Conservation (phyloP, 345 rosid species). For the Brassica cretica region DNA sequence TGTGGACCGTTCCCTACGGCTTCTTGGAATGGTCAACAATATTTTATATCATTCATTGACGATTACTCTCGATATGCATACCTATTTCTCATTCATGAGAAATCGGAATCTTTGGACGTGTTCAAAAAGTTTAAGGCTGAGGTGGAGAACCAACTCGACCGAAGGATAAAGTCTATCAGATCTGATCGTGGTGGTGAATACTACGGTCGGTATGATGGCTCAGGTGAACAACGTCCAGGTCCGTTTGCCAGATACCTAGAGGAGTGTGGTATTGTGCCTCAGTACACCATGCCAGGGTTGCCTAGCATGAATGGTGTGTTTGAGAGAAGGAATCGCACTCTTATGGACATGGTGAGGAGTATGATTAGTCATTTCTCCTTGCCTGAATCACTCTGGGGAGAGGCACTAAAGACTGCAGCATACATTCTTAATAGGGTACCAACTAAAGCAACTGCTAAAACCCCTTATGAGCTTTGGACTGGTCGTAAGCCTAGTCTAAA, state of each 20-base stretch:
- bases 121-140: background rate
- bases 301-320: too few relatives aligned
- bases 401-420: too few relatives aligned
- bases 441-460: too few relatives aligned
- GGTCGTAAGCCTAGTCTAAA: too few relatives aligned
- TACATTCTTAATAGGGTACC: too few relatives aligned
- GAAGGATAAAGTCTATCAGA: background rate
- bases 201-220: background rate
- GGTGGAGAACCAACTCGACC: background rate
- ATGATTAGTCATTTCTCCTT: too few relatives aligned
- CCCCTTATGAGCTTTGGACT: background rate
- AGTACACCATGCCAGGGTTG: too few relatives aligned
- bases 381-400: too few relatives aligned
- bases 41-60: background rate
- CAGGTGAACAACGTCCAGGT: background rate
- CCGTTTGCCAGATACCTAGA: too few relatives aligned
- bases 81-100: background rate
- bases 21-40: slow-evolving; percentile 4
- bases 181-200: background rate
- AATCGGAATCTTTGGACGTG: background rate
- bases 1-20: background rate
- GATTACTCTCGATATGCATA: background rate
- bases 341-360: too few relatives aligned
- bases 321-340: too few relatives aligned
- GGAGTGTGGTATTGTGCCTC: too few relatives aligned